Evolutionary conservation across 2,329 filamentous ascomycete species (phyloP).

Genomic region (Sarocladium brachiariae): DNA sequence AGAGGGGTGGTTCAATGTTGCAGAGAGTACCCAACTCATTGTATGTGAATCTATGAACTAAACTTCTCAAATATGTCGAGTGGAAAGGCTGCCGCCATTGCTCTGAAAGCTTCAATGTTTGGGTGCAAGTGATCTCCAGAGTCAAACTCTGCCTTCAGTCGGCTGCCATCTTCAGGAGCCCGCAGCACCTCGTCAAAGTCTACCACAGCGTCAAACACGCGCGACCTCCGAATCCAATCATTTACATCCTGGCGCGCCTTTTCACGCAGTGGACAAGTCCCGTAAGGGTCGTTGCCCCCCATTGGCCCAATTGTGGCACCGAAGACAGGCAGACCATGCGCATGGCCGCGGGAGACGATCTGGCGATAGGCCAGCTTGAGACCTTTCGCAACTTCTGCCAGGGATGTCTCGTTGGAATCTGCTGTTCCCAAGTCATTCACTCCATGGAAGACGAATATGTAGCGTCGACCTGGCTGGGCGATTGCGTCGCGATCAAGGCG

Average conservation of each 20-base stretch:
- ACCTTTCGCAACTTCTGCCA: constrained; percentile 36
- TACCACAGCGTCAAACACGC: constrained; percentile 53
- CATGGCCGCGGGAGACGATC: constrained; percentile 45
- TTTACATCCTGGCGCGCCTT: constrained; percentile 49
- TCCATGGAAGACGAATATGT: constrained; percentile 54
- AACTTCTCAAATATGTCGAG: constrained; percentile 40
- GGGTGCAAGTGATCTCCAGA: constrained; percentile 56
- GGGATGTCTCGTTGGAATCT: constrained; percentile 30
- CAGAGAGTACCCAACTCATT: no score
- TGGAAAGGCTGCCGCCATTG: constrained; percentile 64
- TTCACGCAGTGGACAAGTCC: constrained; percentile 45
- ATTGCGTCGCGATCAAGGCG: constrained; percentile 57
- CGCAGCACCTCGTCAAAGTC: constrained; percentile 53
- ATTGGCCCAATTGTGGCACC: constrained; percentile 45
- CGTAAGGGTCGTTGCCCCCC: constrained; percentile 39
- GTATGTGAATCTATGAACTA: no score
- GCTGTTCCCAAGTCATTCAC: constrained; percentile 58
- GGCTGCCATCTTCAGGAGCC: constrained; percentile 33
- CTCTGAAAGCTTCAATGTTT: constrained; percentile 46
- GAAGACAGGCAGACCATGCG: constrained; percentile 45
- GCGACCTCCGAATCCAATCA: constrained; percentile 46
- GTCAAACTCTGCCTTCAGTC: constrained; percentile 38
- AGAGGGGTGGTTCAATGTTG: no score
- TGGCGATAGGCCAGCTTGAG: constrained; percentile 50
- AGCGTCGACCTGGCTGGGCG: constrained; percentile 44